These are phyloP conservation scores for Blastomyces parvus DNA, from an alignment of 2,329 filamentous ascomycete genomes.

Conservation along the genomic window DNA sequence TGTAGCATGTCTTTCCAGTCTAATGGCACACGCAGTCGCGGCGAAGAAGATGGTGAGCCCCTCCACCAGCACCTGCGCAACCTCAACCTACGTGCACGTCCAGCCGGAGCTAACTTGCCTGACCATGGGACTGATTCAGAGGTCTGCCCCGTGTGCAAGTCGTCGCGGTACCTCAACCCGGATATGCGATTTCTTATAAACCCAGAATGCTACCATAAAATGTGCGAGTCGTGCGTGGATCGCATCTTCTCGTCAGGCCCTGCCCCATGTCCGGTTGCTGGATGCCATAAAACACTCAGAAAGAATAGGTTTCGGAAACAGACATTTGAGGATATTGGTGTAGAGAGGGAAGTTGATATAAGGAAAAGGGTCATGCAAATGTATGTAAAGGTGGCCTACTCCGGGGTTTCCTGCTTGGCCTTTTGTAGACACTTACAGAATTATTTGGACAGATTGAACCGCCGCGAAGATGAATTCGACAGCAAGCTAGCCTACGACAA, in stretches of 20 bases:
- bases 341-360: conserved; percentile 92
- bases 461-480: conserved; percentile 83
- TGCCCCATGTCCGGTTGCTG: conserved; percentile 82
- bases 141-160: conserved; percentile 96
- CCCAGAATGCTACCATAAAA: conserved; percentile 96
- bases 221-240: conserved; percentile 94
- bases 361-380: conserved; percentile 61
- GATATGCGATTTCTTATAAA: conserved; percentile 95
- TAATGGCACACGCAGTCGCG: conserved; percentile 26
- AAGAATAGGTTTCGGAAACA: conserved; percentile 75
- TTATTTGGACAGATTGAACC: conserved; percentile 62
- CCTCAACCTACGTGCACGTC: background rate
- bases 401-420: no score
- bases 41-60: conserved; percentile 33
- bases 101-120: conserved; percentile 1
- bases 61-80: conserved; percentile 2
- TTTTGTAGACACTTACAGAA: conserved; percentile 2
- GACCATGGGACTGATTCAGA: conserved; percentile 41
- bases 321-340: conserved; percentile 77
- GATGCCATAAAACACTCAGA: conserved; percentile 76
- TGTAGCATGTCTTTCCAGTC: conserved; percentile 25
- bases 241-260: conserved; percentile 89
- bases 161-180: conserved; percentile 85
- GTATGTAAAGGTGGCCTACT: conserved; percentile 26
- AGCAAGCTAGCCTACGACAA: conserved; percentile 76